Percentiles rank a stretch among this genome's conserved stretches.
Conservation (phyloP, 2,329 filamentous ascomycete genomes). For the Diatrype stigma region DNA sequence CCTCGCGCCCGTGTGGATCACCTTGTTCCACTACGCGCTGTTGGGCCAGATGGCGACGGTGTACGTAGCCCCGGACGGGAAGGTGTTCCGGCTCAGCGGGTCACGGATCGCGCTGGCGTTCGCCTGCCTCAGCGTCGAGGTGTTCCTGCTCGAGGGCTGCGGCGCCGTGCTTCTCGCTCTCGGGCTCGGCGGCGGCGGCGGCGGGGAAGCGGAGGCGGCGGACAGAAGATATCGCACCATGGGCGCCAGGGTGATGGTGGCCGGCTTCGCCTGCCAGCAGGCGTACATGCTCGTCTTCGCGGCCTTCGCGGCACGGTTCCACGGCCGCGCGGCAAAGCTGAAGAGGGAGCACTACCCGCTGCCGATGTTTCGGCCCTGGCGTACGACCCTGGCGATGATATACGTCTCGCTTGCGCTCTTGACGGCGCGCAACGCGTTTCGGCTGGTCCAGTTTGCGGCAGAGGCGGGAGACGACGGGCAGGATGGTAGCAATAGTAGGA, state of each 20-base stretch:
- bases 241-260: background rate
- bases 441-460: background rate
- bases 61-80: background rate
- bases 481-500: too few species aligned
- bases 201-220: background rate
- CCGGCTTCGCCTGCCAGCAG: background rate
- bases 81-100: background rate
- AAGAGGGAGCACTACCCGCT: background rate
- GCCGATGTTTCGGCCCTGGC: background rate
- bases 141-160: background rate
- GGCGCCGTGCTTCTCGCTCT: background rate
- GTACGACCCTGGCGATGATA: background rate
- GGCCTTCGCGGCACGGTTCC: background rate
- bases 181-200: background rate
- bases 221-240: too few species aligned
- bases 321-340: background rate
- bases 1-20: background rate
- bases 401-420: background rate
- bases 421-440: background rate
- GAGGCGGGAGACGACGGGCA: background rate
- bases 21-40: background rate
- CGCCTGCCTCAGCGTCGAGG: background rate
- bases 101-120: background rate
- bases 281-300: background rate
- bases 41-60: background rate